These are phyloP conservation scores for Tagetes patula DNA, from an alignment of 129 eudicot genomes.

Conservation along the genomic window DNA sequence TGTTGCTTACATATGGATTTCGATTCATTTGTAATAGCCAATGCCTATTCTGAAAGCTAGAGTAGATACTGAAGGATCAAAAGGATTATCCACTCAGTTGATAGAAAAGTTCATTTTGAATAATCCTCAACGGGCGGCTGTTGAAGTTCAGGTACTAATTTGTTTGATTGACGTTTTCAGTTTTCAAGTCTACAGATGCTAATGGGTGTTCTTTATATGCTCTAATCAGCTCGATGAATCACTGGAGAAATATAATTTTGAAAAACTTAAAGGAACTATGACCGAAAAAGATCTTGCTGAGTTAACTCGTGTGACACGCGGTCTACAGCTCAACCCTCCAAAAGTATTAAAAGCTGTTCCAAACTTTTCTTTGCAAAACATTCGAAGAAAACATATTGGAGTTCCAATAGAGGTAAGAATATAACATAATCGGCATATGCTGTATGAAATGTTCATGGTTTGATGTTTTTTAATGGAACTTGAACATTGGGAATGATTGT, in stretches of 20 bases:
- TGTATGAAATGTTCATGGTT: conserved; percentile 18
- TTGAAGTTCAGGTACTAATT: conserved; percentile 61
- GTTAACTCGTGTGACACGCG: conserved; percentile 73
- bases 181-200: conserved; percentile 2
- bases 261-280: conserved; percentile 69
- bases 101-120: conserved; percentile 63
- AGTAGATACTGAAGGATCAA: conserved; percentile 72
- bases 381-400: conserved; percentile 62
- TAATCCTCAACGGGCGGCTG: conserved; percentile 71
- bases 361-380: conserved; percentile 64
- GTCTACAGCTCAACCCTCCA: conserved; percentile 62
- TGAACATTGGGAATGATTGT: conserved; percentile 18
- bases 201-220: background rate
- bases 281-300: conserved; percentile 85
- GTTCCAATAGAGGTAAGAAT: conserved; percentile 69
- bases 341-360: conserved; percentile 68
- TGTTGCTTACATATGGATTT: too few relatives aligned
- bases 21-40: conserved; percentile 35
- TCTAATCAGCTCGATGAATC: conserved; percentile 65
- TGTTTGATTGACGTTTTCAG: background rate
- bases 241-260: conserved; percentile 55
- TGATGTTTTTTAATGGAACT: conserved; percentile 7
- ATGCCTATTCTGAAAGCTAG: conserved; percentile 65
- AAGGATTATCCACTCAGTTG: conserved; percentile 68
- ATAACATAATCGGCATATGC: background rate